These are phyloP conservation scores for Coemansia sp. DNA, from an alignment of 192 early-diverging fungal species.

Conservation along the genomic window DNA sequence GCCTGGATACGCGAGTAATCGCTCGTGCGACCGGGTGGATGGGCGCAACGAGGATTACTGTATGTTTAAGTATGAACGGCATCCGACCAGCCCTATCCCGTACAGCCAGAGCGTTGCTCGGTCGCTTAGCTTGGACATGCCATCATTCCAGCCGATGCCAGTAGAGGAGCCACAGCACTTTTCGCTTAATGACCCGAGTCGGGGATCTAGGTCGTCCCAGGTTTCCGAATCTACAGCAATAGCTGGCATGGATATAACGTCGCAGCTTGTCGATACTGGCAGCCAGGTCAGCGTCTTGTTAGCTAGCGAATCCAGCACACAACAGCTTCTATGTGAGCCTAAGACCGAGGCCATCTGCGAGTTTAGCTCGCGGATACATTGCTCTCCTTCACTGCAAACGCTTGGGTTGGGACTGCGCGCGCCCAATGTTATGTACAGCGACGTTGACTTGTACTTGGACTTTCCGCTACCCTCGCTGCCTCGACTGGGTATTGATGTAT, in stretches of 20 bases:
- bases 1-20: not conserved
- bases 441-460: constrained; percentile 5
- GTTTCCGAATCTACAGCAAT: constrained; percentile 21
- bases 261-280: not conserved
- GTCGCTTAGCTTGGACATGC: not conserved
- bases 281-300: constrained; percentile 5
- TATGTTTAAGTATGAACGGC: not conserved
- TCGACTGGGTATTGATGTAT: constrained; percentile 7
- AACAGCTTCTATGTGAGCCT: not conserved
- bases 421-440: not conserved
- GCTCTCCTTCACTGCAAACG: constrained; percentile 32
- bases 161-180: not conserved
- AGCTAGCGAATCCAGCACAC: not conserved
- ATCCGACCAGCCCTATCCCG: not conserved
- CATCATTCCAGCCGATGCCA: not conserved
- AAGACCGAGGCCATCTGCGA: not conserved
- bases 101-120: not conserved
- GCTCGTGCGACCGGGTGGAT: not conserved
- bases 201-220: constrained; percentile 5
- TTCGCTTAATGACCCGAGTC: not conserved
- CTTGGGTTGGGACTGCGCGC: constrained; percentile 13
- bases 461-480: constrained; percentile 3
- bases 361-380: constrained; percentile 10
- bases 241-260: not conserved
- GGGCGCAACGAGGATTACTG: not conserved